Base-by-base conservation (phyloP, 306 rosid genomes). In the Cucurbita maxima region DNA sequence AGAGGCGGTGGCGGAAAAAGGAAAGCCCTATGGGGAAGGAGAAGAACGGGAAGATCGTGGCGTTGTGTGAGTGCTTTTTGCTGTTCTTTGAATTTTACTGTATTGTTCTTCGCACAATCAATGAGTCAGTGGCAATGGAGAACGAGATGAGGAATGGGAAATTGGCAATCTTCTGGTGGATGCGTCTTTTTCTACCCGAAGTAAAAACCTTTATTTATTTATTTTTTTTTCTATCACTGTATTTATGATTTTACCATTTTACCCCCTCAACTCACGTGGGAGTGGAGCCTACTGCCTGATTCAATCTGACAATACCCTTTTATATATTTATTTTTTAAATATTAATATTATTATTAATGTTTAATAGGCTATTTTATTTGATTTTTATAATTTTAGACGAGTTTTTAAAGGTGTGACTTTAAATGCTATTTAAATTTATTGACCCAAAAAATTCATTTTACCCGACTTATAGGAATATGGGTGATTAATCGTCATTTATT, bases 141-240 rank as follows among this genome's bases (percentile, higher is more conserved):
- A 50, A 50, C 14, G 54, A n/a, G 54, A 50, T 50, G 54, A 30
- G 7, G 64, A 58, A 58, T 58, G 71, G 14, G 30, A 63, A 37
- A 14, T 6, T 7, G 71, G 16, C 50, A 63, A 62, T 8, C 7
- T 38, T 8, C 7, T 38, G 70, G 70, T 56, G 69, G 53, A 66
- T 66, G 72, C 72, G 53, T 10, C 72, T 66, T 66, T 66, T 41
- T 66, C 72, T 66, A 43, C 72, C 52, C 38, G 19, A 10, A 44
- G n/a, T 45, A 11, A 66, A 44, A 66, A 18, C 36, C 52, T 64
- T 40, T 8, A 13, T 50, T 50, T 50, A n/a, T 4, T 40, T 66
- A 5, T 66, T 34, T 63, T 34, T 63, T 16, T 63, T 34, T 40
- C 9, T 41, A n/a, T 1, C 19, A 10, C 10, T n/a, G 8, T 43